Conservation (phyloP, 2,329 filamentous ascomycete genomes). For the Capronia coronata region DNA sequence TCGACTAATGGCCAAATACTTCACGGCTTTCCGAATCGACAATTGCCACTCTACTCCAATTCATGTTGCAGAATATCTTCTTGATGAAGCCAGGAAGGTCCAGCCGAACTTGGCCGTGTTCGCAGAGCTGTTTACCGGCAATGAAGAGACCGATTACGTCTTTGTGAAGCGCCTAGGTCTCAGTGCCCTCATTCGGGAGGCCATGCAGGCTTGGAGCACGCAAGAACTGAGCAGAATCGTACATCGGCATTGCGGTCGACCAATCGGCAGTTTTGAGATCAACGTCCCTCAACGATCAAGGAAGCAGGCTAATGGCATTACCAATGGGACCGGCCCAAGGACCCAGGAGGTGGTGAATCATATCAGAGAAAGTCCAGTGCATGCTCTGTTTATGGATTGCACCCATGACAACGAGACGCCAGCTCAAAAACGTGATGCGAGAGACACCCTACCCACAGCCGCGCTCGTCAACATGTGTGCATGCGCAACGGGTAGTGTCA, state of each 20-base stretch:
- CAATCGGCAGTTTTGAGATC: slow-evolving; percentile 96
- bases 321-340: slow-evolving; percentile 28
- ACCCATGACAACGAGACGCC: slow-evolving; percentile 98
- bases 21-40: slow-evolving; percentile 91
- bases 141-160: slow-evolving; percentile 90
- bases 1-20: slow-evolving; percentile 85
- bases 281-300: slow-evolving; percentile 46
- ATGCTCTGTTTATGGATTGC: slow-evolving; percentile 97
- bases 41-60: slow-evolving; percentile 96
- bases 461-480: slow-evolving; percentile 94
- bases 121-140: slow-evolving; percentile 91
- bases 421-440: slow-evolving; percentile 86
- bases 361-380: slow-evolving; percentile 81
- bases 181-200: slow-evolving; percentile 86
- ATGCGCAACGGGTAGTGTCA: slow-evolving; percentile 88
- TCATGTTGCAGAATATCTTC: slow-evolving; percentile 86
- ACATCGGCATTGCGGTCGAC: slow-evolving; percentile 84
- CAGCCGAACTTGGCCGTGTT: slow-evolving; percentile 85
- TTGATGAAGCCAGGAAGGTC: slow-evolving; percentile 85
- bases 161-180: slow-evolving; percentile 91
- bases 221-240: slow-evolving; percentile 87
- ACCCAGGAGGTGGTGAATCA: slow-evolving; percentile 62
- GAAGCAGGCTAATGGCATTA: slow-evolving; percentile 29
- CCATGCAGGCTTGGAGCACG: slow-evolving; percentile 97
- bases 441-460: slow-evolving; percentile 89